phyloP scores from a whole-genome alignment of 2,329 filamentous ascomycete genomes.

The Leptographium procerum region DNA sequence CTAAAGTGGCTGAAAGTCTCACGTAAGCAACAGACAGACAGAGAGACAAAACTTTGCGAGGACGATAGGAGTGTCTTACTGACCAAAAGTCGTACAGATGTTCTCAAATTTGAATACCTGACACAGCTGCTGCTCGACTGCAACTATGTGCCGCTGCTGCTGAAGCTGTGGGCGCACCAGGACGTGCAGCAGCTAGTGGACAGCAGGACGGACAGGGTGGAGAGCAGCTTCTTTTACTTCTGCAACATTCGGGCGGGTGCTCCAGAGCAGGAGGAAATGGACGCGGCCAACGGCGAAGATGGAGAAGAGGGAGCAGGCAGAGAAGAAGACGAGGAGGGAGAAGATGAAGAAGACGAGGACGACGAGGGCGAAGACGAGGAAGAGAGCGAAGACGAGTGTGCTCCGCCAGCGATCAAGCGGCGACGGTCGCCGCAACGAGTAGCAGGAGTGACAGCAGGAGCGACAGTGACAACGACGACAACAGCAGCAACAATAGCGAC shows the following conservation, averaged over 20 bases:
- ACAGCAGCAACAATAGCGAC: background rate
- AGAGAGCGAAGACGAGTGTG: conserved; percentile 64
- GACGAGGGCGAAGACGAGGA: conserved; percentile 27
- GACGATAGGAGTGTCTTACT: background rate
- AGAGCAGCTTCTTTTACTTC: conserved; percentile 85
- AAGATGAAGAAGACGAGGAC: conserved; percentile 17
- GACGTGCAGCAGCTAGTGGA: conserved; percentile 87
- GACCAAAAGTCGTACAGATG: conserved; percentile 43
- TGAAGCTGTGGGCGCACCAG: conserved; percentile 90
- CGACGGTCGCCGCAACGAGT: conserved; percentile 33
- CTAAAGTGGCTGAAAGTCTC: conserved; percentile 95
- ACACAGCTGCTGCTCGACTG: conserved; percentile 88
- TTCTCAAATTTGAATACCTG: conserved; percentile 92
- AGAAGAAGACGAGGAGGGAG: conserved; percentile 18
- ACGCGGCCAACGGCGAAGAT: conserved; percentile 13
- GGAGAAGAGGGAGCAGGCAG: conserved; percentile 21
- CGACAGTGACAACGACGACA: background rate
- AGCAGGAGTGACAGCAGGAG: background rate
- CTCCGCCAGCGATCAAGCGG: conserved; percentile 69
- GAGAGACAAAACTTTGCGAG: background rate
- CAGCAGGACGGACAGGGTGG: conserved; percentile 69
- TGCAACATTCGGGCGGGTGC: conserved; percentile 53
- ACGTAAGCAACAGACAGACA: conserved; percentile 44
- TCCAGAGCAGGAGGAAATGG: conserved; percentile 10
- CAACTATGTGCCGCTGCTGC: conserved; percentile 82